These are phyloP conservation scores for Exophiala dermatitidis DNA, from an alignment of 2,329 filamentous ascomycete genomes.

Conservation along the genomic window DNA sequence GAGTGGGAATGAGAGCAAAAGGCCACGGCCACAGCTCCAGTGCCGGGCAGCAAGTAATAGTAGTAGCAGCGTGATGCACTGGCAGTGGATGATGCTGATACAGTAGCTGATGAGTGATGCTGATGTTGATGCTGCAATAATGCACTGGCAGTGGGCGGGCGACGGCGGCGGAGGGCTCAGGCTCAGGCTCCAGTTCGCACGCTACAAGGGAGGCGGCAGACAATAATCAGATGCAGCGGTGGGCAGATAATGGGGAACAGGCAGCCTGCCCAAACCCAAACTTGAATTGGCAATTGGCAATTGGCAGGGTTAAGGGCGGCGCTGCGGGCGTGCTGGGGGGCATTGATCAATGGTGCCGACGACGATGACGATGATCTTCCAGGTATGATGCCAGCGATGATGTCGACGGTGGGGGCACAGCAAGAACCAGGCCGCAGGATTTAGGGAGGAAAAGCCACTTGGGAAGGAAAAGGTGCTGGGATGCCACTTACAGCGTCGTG, in stretches of 20 bases:
- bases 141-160: too few species aligned
- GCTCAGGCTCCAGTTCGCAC: too few species aligned
- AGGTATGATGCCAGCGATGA: slow-evolving; percentile 1
- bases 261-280: neutral
- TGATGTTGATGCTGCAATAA: too few species aligned
- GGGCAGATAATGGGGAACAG: neutral
- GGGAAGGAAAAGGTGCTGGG: too few species aligned
- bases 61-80: too few species aligned
- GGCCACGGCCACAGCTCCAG: too few species aligned
- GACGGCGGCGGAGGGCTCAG: too few species aligned
- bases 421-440: neutral
- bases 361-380: neutral
- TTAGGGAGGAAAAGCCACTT: neutral
- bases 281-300: neutral
- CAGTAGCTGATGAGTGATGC: too few species aligned
- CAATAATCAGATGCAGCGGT: neutral
- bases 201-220: neutral
- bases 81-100: too few species aligned
- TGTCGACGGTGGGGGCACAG: neutral
- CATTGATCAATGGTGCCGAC: neutral
- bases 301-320: neutral
- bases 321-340: neutral
- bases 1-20: too few species aligned
- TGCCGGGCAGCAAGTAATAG: too few species aligned
- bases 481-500: neutral